These are phyloP conservation scores for Cladosporium sp. DNA, from an alignment of 2,329 filamentous ascomycete genomes.

Conservation along the genomic window DNA sequence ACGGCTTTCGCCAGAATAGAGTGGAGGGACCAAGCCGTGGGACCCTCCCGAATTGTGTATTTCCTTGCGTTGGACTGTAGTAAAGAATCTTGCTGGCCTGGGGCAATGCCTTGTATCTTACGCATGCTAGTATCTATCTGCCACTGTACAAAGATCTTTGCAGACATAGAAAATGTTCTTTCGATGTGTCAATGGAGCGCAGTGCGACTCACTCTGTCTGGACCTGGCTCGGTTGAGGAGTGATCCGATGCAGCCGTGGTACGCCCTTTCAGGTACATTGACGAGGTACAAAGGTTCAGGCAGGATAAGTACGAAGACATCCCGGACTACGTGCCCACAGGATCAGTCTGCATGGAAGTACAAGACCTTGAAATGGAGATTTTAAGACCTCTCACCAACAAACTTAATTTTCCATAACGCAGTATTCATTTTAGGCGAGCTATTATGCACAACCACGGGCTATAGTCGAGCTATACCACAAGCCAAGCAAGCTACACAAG, in stretches of 20 bases:
- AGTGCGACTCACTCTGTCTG: no score
- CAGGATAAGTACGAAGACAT: no score
- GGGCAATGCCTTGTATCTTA: constrained; percentile 10
- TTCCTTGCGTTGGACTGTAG: constrained; percentile 12
- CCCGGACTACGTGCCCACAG: no score
- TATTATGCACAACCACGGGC: background rate
- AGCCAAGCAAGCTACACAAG: background rate
- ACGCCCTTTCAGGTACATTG: no score
- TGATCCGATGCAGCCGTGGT: no score
- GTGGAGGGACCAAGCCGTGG: background rate
- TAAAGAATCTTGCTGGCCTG: constrained; percentile 1
- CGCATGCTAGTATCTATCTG: constrained; percentile 11
- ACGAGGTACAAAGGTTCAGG: no score
- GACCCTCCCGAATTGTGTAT: background rate
- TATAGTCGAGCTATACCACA: background rate
- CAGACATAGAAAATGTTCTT: background rate
- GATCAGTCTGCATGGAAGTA: no score
- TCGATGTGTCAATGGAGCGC: no score
- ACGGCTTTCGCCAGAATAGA: background rate
- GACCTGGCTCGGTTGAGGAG: no score
- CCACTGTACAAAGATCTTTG: constrained; percentile 13
- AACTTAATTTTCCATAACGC: no score
- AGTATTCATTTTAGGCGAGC: background rate
- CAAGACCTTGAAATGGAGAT: no score
- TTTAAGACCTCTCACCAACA: no score